Base-by-base conservation (phyloP, 1,284 basidiomycete species). In the Fomitopsis palustris region DNA sequence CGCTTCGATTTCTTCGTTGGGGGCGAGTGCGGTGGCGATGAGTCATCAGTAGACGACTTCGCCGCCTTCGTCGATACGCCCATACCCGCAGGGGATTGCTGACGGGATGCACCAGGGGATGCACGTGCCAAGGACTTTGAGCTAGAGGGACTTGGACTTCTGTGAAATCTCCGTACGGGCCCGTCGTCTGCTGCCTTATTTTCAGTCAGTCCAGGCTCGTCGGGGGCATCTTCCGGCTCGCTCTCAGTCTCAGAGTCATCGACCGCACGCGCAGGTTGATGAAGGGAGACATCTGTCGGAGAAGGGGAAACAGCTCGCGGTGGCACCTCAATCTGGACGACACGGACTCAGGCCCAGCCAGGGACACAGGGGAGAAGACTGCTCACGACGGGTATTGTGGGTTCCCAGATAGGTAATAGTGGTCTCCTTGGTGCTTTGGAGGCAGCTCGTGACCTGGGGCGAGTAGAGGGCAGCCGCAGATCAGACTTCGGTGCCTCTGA, bases 1-100 rank as follows among this genome's bases (percentile, higher is more conserved):
- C 70, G 66, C 68, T 76, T 81, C 45, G 74, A 73, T 45, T 74
- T 69, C 70, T 85, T 88, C 65, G 81, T 81, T 21, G 73, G 71
- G n/a, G 75, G 75, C 57, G 70, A 62, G n/a, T 23, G 29, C 21
- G 31, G 31, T n/a, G 83, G 79, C 9, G 81, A 79, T 2, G 63
- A 63, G 17, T 61, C 64, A 21, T 63, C 59, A 16, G 49, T 37
- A 5, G 59, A 31, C 41, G n/a, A 25, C 5, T 57, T 39, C 37
- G 49, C 60, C 58, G 38, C 57, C 57, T 38, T 39, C 35, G 21
- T 29, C 58, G 55, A 51, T 56, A 47, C 29, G 33, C 53, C 25
- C 19, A 27, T 16, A 1, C 19, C 16, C 41, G 21, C 54, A 45
- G 59, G 56, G 19, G 56, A 45, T 53, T 51, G 51, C 43, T 59